Conservation (phyloP, 1,139 yeast species). For the Diutina sp. region DNA sequence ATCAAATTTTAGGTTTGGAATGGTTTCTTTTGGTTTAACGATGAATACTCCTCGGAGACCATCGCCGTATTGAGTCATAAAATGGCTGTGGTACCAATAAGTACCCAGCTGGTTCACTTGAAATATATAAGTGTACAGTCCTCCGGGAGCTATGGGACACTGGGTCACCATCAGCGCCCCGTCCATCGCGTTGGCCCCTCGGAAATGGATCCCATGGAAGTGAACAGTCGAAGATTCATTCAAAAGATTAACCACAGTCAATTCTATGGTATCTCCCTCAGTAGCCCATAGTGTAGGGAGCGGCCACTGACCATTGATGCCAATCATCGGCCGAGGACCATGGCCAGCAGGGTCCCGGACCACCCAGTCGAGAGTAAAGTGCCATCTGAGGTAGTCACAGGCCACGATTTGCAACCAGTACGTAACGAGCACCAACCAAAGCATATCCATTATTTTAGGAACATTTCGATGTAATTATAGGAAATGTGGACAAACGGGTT, state of each 20-base stretch:
- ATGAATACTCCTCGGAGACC: background rate
- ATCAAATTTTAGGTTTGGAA: slow-evolving; percentile 11
- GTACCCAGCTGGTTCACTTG: background rate
- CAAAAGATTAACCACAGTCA: background rate
- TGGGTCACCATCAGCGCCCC: slow-evolving; percentile 1
- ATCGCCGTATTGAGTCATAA: background rate
- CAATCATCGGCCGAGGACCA: background rate
- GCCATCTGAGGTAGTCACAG: slow-evolving; percentile 13
- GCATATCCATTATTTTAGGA: background rate
- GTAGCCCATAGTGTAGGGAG: background rate
- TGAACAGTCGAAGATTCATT: background rate
- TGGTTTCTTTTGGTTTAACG: slow-evolving; percentile 13
- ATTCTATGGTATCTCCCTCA: background rate
- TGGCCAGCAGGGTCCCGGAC: background rate
- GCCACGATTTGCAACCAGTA: background rate
- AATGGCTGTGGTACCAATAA: background rate
- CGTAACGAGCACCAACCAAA: too few relatives aligned
- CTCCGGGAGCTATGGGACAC: slow-evolving; percentile 2
- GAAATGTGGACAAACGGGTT: too few relatives aligned
- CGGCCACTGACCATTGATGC: background rate
- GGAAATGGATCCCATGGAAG: background rate
- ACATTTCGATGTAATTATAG: too few relatives aligned
- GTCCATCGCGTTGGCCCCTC: background rate
- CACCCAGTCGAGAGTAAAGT: background rate
- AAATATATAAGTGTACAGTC: background rate